These are phyloP conservation scores for Cryphonectria carpinicola DNA, from an alignment of 2,329 filamentous ascomycete species.

Conservation along the genomic window DNA sequence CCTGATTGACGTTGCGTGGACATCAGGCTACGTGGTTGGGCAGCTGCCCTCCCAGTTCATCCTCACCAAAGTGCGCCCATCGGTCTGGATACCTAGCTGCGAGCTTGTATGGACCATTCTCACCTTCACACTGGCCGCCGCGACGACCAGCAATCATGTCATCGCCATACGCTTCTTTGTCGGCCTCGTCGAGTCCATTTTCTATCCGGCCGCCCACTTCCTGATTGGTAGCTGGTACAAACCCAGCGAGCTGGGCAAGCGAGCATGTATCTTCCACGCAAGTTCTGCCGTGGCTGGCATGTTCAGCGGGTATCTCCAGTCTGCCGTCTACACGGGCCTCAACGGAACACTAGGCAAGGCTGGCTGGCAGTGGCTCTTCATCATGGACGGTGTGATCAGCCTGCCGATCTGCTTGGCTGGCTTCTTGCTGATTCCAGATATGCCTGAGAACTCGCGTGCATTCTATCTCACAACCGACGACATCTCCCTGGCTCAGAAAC, in stretches of 20 bases:
- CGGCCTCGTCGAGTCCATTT: slow-evolving; percentile 44
- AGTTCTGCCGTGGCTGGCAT: slow-evolving; percentile 43
- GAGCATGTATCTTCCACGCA: slow-evolving; percentile 47
- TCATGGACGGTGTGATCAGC: slow-evolving; percentile 46
- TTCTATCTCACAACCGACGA: slow-evolving; percentile 37
- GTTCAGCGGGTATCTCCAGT: slow-evolving; percentile 49
- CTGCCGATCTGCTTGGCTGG: slow-evolving; percentile 40
- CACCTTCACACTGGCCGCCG: slow-evolving; percentile 43
- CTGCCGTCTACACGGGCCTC: slow-evolving; percentile 45
- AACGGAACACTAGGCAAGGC: slow-evolving; percentile 42
- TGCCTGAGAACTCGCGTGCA: slow-evolving; percentile 34
- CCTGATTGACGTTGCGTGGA: slow-evolving; percentile 57
- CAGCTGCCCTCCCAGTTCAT: slow-evolving; percentile 46
- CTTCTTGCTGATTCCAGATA: slow-evolving; percentile 41
- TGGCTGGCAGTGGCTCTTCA: slow-evolving; percentile 52
- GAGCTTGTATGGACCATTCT: slow-evolving; percentile 42
- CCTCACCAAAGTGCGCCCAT: slow-evolving; percentile 47
- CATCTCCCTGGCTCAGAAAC: slow-evolving; percentile 35
- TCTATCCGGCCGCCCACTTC: slow-evolving; percentile 44
- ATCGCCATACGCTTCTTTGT: slow-evolving; percentile 49
- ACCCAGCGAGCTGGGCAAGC: slow-evolving; percentile 46
- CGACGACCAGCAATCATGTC: slow-evolving; percentile 43
- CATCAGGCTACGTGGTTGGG: slow-evolving; percentile 62
- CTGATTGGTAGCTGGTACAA: slow-evolving; percentile 51
- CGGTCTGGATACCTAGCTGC: slow-evolving; percentile 45